Conservation (phyloP, 345 rosid species). For the Citrus medica region DNA sequence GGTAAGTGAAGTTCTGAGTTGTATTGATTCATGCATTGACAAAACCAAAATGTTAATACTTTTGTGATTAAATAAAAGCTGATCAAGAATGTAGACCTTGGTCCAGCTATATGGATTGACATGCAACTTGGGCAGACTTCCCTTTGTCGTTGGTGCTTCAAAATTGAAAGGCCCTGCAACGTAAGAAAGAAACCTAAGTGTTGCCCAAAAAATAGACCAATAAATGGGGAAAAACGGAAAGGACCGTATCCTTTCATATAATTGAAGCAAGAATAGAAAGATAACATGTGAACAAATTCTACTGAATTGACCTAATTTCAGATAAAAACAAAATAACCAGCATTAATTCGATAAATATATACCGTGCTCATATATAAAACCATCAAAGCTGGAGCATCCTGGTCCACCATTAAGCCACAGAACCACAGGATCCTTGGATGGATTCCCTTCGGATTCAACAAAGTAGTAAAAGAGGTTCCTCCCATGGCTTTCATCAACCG, state of each 20-base stretch:
- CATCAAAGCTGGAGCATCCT: conserved; percentile 96
- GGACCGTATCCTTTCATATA: neutral
- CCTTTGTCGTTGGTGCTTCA: conserved; percentile 33
- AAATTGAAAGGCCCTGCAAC: conserved; percentile 89
- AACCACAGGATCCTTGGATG: conserved; percentile 70
- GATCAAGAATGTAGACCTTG: conserved; percentile 48
- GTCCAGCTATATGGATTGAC: conserved; percentile 89
- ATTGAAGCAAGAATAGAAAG: neutral
- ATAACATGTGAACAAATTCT: neutral
- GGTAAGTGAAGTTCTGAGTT: neutral
- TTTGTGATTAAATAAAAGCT: neutral
- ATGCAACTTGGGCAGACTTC: conserved; percentile 47
- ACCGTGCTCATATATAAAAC: conserved; percentile 86
- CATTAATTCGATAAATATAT: neutral
- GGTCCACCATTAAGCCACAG: conserved; percentile 98
- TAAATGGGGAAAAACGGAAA: neutral
- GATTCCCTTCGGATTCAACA: conserved; percentile 69
- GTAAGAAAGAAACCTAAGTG: neutral
- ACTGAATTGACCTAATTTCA: neutral
- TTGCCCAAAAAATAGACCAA: neutral
- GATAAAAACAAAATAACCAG: neutral
- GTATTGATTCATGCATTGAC: neutral
- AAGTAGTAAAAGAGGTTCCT: conserved; percentile 79
- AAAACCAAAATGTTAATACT: neutral
- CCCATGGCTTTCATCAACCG: conserved; percentile 41